Evolutionary conservation across 1,284 basidiomycete genomes (phyloP), one percentile per base, ranked within the genome.

Genomic region (Gastroboletus turbinatus): DNA sequence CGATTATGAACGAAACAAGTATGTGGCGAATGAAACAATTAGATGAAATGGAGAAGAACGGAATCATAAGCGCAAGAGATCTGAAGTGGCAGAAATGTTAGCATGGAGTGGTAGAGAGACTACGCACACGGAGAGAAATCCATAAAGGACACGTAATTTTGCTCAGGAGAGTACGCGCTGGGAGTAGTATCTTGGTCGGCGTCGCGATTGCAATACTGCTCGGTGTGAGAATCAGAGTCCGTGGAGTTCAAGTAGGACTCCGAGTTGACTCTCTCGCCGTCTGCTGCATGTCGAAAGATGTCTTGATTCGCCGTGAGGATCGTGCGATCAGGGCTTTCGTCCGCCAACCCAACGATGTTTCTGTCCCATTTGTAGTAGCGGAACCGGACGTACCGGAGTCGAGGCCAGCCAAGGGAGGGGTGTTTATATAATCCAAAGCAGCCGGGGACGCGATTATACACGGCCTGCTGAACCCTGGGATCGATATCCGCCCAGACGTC

Each of bases 301-400:
- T 9, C 21, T 16, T 1, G 52, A 38, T 2, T 21, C 1, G 42
- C 23, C 13, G 11, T 16, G 14, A 42, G 10, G 5, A 42, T 3
- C 23, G n/a, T n/a, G 25, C 29, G 25, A 14, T n/a, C 17, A 7
- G 19, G 14, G 8, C n/a, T 39, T 25, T 46, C 48, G 39, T 70
- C 52, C 14, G 55, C 57, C 33, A 66, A 43, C 5, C 54, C 53
- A 5, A 72, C 6, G 3, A 69, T 39, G 32, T 49, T 50, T 5
- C 21, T 13, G 47, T 69, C 67, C 63, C 61, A 69, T 30, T 57
- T 59, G 59, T 63, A 62, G 51, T 60, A 65, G 7, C 16, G 5
- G 11, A 69, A 56, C 8, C 17, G 39, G 36, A 72, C 47, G 1
- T 16, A 33, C 1, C 53, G 57, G 40, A 68, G 25, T 11, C 0